Conservation (phyloP, 345 rosid genomes). For the Pugionium cornutum region DNA sequence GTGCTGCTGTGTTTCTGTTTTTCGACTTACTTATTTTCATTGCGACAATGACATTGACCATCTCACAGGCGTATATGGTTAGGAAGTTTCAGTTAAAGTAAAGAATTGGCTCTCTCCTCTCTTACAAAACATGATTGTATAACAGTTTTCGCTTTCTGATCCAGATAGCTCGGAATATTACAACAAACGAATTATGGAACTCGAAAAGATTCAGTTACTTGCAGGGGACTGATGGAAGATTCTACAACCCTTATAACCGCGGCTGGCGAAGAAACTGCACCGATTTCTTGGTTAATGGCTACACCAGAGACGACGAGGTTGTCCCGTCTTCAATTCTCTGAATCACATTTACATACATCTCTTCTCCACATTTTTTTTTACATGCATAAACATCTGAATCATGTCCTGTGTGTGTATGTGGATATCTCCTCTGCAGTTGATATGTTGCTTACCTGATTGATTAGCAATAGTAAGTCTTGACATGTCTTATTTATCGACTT, state of each 20-base stretch:
- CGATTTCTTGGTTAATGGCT: slow-evolving; percentile 71
- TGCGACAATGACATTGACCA: slow-evolving; percentile 62
- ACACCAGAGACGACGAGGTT: slow-evolving; percentile 72
- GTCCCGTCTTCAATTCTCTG: slow-evolving; percentile 65
- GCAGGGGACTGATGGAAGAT: slow-evolving; percentile 74
- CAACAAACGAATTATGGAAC: slow-evolving; percentile 86
- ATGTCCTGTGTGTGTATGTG: no score
- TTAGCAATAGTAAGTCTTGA: no score
- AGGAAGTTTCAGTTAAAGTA: slow-evolving; percentile 21
- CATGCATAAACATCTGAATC: slow-evolving; percentile 14
- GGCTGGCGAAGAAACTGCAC: slow-evolving; percentile 85
- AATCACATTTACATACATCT: slow-evolving; percentile 43
- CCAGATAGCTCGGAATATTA: slow-evolving; percentile 89
- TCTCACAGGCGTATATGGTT: slow-evolving; percentile 75
- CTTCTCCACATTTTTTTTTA: slow-evolving; percentile 19
- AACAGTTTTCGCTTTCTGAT: slow-evolving; percentile 18
- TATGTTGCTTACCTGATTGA: no score
- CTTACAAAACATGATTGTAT: slow-evolving; percentile 1
- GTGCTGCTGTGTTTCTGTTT: slow-evolving; percentile 58
- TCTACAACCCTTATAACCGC: slow-evolving; percentile 87
- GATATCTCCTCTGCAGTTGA: no score
- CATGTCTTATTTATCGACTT: no score
- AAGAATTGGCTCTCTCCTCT: slow-evolving; percentile 10
- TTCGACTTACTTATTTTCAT: slow-evolving; percentile 56
- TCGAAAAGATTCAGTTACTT: slow-evolving; percentile 69